Conservation (phyloP, 108 stramenopile species). For the Skeletonema marinoi region DNA sequence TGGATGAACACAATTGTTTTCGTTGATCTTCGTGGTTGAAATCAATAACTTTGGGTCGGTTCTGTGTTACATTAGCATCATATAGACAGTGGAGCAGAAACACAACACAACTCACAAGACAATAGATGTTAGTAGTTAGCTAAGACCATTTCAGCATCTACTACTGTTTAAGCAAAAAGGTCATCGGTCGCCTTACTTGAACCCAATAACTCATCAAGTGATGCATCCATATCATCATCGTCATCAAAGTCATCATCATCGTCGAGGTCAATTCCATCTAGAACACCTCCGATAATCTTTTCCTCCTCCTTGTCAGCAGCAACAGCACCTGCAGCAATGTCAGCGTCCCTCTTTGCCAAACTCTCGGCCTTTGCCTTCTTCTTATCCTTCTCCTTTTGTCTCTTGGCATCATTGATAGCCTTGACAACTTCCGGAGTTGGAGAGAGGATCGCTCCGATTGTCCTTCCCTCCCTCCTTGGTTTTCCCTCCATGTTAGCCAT, state of each 20-base stretch:
- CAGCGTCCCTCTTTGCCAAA: conserved; percentile 27
- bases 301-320: conserved; percentile 33
- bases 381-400: conserved; percentile 71
- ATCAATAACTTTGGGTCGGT: background rate
- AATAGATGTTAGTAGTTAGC: background rate
- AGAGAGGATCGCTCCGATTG: conserved; percentile 67
- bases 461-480: conserved; percentile 77
- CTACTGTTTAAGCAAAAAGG: conserved; percentile 64
- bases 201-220: conserved; percentile 74
- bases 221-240: conserved; percentile 68
- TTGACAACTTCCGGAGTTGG: conserved; percentile 82
- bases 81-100: background rate
- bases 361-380: conserved; percentile 65
- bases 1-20: background rate
- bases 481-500: conserved; percentile 68
- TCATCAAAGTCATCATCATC: conserved; percentile 58
- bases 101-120: background rate
- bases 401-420: conserved; percentile 70
- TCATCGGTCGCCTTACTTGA: conserved; percentile 71
- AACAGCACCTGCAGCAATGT: conserved; percentile 15
- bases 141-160: background rate
- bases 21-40: background rate
- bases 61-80: background rate
- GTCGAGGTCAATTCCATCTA: conserved; percentile 51
- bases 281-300: conserved; percentile 57